Percentiles rank a stretch among this genome's conserved stretches.
Conservation (phyloP, 1,284 basidiomycete species). For the Fomitopsis betulina region DNA sequence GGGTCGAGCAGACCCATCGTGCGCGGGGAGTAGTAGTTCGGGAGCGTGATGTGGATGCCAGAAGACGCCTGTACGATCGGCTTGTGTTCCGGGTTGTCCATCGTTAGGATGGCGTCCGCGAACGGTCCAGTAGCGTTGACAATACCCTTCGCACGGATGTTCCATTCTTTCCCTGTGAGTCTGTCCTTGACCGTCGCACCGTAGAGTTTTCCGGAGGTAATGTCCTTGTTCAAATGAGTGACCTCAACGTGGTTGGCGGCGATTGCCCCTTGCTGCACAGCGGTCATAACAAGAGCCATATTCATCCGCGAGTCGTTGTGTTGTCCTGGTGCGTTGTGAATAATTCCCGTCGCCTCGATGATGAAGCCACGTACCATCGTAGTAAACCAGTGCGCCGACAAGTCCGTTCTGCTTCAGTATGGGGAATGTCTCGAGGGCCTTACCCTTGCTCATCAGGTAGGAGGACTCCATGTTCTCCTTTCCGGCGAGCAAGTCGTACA, state of each 20-base stretch:
- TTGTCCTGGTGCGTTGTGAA: constrained; percentile 59
- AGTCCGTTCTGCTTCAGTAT: constrained; percentile 94
- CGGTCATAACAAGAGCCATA: constrained; percentile 89
- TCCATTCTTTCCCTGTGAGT: constrained; percentile 81
- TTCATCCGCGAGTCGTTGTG: constrained; percentile 99
- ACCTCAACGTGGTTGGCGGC: constrained; percentile 93
- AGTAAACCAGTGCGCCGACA: constrained; percentile 94
- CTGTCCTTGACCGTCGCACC: constrained; percentile 82
- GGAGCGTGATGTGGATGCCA: constrained; percentile 95
- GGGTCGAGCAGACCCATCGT: constrained; percentile 97
- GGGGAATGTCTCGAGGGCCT: constrained; percentile 92
- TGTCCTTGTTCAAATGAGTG: constrained; percentile 70
- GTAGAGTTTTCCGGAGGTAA: constrained; percentile 63
- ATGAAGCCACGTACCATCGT: constrained; percentile 60
- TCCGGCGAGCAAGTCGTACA: constrained; percentile 95
- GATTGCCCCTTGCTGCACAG: constrained; percentile 88
- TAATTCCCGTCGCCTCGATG: background rate
- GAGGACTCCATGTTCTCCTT: constrained; percentile 96
- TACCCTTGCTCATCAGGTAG: constrained; percentile 92
- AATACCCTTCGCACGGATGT: constrained; percentile 85
- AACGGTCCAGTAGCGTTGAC: constrained; percentile 98
- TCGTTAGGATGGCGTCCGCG: constrained; percentile 80
- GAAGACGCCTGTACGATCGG: constrained; percentile 92
- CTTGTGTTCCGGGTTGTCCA: constrained; percentile 80
- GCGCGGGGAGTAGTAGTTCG: constrained; percentile 94